Base-by-base conservation (phyloP, 2,329 filamentous ascomycete genomes). In the Paraphoma sp. region DNA sequence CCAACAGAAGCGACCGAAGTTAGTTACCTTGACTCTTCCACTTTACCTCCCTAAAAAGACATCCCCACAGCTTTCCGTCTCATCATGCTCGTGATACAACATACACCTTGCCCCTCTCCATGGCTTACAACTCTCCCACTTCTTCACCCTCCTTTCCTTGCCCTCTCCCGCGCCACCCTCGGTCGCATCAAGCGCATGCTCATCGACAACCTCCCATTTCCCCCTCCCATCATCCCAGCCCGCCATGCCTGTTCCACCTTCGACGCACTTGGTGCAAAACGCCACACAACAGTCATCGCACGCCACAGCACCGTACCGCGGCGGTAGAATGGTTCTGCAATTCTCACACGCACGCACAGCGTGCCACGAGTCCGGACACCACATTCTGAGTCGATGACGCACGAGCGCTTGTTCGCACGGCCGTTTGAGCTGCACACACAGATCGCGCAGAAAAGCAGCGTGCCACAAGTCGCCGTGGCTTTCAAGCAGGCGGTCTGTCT, bases 381-480 rank as follows among this genome's bases (percentile, higher is more conserved):
- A 82, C 53, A 77, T 73, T 6, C 72, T 62, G 45, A 83, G 60
- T 7, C 59, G 49, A 67, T 83, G 81, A 5, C 81, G 66, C 46
- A 65, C 64, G 48, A 83, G 67, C 2, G 75, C 76, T 59, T 80
- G 76, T 12, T 65, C 53, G n/a, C 77, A 78, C 1, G 80, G 80
- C 5, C 78, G 65, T 66, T 83, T 83, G 28, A 83, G 65, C 45
- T 76, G 71, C 10, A 82, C 80, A 46, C 75, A 73, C 18, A 83
- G 66, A 40, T 82, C 81, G 47, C 80, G 76, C 11, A 83, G 69
- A 62, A 83, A 83, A 0, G 60, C 68, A 5, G 80, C 80, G 53
- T 83, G 81, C 81, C 81, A 83, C 23, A 76, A 70, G 56, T 83
- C 80, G 51, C 70, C 71, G 60, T 83, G 81, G 17, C 69, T 76